Evolutionary conservation across 352 stramenopile genomes (phyloP), one percentile per base, ranked within the genome.

Genomic region (Blastocystis hominis): DNA sequence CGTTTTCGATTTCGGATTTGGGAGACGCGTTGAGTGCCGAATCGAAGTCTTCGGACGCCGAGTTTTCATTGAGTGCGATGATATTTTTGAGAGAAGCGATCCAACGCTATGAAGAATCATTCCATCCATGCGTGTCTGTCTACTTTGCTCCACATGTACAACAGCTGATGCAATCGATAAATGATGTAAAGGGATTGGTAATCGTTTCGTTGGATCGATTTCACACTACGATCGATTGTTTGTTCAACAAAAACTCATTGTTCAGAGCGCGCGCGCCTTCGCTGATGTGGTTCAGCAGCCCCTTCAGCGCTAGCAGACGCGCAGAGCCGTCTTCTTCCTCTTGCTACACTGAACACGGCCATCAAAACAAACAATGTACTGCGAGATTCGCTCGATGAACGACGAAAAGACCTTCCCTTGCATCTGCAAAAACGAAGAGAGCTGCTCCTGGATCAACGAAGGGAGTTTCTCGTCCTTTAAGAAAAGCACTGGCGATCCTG

Each of bases 141-240:
- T 63, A 84, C 72, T 17, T 84, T 66, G 36, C 72, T 84, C 72
- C 72, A 84, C 4, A 66, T 13, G 72, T 68, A 84, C 13, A 84
- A n/a, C 0, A 84, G 34, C 50, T 84, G 72, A 24, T 50, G 46
- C n/a, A 84, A 40, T 53, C 72, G 72, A 63, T 84, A 84, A 30
- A 84, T 84, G 7, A 66, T 34, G 44, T 66, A 84, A 13, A 84
- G 36, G 5, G 72, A 84, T n/a, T 63, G 40, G 44, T 84, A 84
- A 24, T 84, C 72, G 2, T 10, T n/a, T 50, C 64, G 34, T 15
- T 34, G 50, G n/a, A 84, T 68, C 30, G 72, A 84, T 44, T 68
- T 66, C 0, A 66, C 72, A 44, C 72, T 84, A 84, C 36, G 36
- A 46, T 30, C n/a, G 4, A 66, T 13, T 20, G 15, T 40, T 6